Conservation (phyloP, 768 basidiomycete genomes). For the Boletus sp. region DNA sequence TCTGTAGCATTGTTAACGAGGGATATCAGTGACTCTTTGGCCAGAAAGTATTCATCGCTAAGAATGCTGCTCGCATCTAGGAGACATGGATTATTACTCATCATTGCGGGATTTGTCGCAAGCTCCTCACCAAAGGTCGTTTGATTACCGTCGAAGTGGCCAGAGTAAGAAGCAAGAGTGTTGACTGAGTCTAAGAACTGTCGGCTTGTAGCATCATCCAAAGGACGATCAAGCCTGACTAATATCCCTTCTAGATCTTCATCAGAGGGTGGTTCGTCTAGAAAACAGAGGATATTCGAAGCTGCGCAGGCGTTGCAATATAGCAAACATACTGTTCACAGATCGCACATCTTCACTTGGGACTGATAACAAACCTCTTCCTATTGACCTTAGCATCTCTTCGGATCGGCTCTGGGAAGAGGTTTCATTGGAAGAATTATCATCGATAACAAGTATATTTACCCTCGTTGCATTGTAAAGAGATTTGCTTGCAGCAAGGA, state of each 20-base stretch:
- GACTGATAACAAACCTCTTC: slow-evolving; percentile 6
- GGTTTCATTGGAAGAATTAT: not conserved
- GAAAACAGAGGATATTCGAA: not conserved
- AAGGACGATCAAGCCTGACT: slow-evolving; percentile 3
- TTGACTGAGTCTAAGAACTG: slow-evolving; percentile 1
- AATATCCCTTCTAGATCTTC: not conserved
- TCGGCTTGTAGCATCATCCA: slow-evolving; percentile 3
- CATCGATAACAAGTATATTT: not conserved
- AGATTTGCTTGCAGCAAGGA: slow-evolving; percentile 1
- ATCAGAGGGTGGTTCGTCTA: not conserved
- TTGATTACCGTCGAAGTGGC: not conserved
- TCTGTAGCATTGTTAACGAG: too few species aligned
- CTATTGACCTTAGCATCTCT: not conserved
- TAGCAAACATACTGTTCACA: not conserved
- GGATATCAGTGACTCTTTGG: not conserved
- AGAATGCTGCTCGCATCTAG: not conserved
- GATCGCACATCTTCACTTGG: not conserved
- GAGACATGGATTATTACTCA: not conserved
- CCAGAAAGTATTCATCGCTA: not conserved
- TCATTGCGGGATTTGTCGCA: not conserved
- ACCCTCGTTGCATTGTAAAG: slow-evolving; percentile 10
- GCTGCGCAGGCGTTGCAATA: not conserved
- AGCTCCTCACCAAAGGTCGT: slow-evolving; percentile 1
- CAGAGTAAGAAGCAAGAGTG: not conserved
- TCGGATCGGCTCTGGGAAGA: slow-evolving; percentile 9